A percentile compares a stretch with the other conserved stretches of the same genome.
Conservation (phyloP, 176 grass and related monocot genomes). For the Tuctoria greenei region DNA sequence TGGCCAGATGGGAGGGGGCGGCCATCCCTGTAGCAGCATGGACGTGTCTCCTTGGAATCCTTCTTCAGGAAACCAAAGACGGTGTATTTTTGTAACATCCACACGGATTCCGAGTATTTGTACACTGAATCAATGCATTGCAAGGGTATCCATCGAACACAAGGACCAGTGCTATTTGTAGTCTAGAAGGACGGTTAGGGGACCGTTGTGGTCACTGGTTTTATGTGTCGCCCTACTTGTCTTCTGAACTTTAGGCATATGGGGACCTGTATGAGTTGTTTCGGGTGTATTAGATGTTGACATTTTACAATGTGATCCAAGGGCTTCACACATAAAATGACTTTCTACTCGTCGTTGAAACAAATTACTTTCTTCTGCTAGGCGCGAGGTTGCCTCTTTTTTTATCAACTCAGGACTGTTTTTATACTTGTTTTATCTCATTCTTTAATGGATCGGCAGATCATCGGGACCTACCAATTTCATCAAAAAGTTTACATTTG, state of each 20-base stretch:
- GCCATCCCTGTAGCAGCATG: neutral
- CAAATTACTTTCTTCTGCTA: neutral
- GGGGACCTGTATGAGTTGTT: slow-evolving; percentile 34
- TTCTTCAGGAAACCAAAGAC: slow-evolving; percentile 54
- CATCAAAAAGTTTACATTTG: too few species aligned
- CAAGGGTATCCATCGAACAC: neutral
- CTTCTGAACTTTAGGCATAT: slow-evolving; percentile 29
- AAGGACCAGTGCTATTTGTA: slow-evolving; percentile 24
- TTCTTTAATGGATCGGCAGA: too few species aligned
- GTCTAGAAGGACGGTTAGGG: slow-evolving; percentile 22
- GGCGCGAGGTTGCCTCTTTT: too few species aligned
- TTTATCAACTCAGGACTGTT: too few species aligned
- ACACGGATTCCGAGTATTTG: slow-evolving; percentile 24
- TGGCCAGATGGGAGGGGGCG: slow-evolving; percentile 26
- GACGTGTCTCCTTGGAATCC: slow-evolving; percentile 30
- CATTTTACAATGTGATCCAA: neutral
- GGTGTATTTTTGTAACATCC: slow-evolving; percentile 37
- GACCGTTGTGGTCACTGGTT: slow-evolving; percentile 18
- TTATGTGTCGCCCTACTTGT: neutral
- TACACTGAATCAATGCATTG: slow-evolving; percentile 29
- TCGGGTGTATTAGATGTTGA: neutral
- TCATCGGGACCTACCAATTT: too few species aligned
- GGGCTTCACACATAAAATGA: neutral
- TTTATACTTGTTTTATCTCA: too few species aligned
- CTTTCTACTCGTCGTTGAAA: neutral